Evolutionary conservation across 768 basidiomycete genomes (phyloP).

Genomic region (Leccinum truebloodii): DNA sequence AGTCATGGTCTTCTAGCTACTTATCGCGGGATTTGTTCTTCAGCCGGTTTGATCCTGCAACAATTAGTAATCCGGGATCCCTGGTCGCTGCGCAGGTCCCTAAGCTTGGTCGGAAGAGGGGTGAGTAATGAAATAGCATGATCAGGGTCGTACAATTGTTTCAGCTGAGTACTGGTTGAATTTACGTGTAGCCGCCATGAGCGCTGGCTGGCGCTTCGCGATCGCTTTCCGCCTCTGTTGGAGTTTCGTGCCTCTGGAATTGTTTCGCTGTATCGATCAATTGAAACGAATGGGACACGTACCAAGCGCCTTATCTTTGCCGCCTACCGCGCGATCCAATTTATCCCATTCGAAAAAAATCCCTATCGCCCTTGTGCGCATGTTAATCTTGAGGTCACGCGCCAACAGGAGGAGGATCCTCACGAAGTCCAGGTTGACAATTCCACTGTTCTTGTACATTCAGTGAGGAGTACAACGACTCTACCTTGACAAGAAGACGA

Average conservation of each 20-base stretch:
- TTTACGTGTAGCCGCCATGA: not conserved
- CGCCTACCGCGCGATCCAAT: constrained; percentile 24
- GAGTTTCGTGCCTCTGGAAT: not conserved
- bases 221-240: too few relatives aligned
- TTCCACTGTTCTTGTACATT: constrained; percentile 6
- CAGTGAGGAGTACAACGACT: constrained; percentile 7
- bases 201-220: too few relatives aligned
- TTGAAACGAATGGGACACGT: not conserved
- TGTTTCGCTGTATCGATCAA: not conserved
- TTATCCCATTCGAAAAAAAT: constrained; percentile 31
- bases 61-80: not conserved
- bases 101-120: not conserved
- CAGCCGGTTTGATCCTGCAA: not conserved
- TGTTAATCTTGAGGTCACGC: constrained; percentile 27
- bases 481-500: constrained; percentile 1
- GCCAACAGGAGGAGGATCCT: constrained; percentile 2
- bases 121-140: not conserved
- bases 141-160: not conserved
- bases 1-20: not conserved
- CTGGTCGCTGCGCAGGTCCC: not conserved
- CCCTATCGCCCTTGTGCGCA: constrained; percentile 23
- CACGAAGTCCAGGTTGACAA: constrained; percentile 10
- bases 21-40: not conserved
- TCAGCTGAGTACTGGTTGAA: too few relatives aligned
- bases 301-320: constrained; percentile 30